Base-by-base conservation (phyloP, 176 grass and related monocot genomes). In the Oryza australiensis region DNA sequence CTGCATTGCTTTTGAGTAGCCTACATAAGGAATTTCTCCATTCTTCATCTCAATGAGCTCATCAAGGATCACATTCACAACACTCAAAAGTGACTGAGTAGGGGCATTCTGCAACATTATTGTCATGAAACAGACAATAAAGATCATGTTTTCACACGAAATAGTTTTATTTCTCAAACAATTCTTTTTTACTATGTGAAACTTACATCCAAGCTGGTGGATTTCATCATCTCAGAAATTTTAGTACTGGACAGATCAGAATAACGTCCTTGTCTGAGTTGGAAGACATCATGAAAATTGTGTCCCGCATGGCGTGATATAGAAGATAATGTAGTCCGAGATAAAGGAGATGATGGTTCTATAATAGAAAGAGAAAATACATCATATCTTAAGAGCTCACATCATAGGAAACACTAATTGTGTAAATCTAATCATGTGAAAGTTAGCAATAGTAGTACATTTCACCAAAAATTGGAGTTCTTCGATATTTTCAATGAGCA, bases 21-120 rank as follows among this genome's bases (percentile, higher is more conserved):
- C 84, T 94, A 94, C 92, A 89, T 91, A 86, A 82, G 92, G 89
- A 75, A 91, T 89, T 88, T 91, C 89, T 78, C 81, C 92, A 72
- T 76, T 94, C 77, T 88, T 91, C 74, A 74, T 94, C 73, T 89
- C 89, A 79, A 94, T 87, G 66, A 90, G 82, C 87, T 87, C 89
- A 42, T 94, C 89, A 80, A 94, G 86, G 79, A 91, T 85, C 27
- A 63, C 73, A 82, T 91, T 94, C 55, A 85, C 87, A 80, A 94
- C 82, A 74, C 84, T 87, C 82, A 94, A 33, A 84, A 94, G 92
- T 82, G 92, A 91, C 74, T 91, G 92, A 3, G 92, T 91, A 74
- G 92, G 92, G 23, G 89, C 92, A 79, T 91, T 91, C 92, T 94
- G 84, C 73, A 85, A 75, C 62, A 79, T 53, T 46, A 53, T 37